Percentiles rank a stretch among this genome's conserved stretches.
These are phyloP conservation scores for Picea mariana DNA, from an alignment of 83 land plant species.

Conservation along the genomic window DNA sequence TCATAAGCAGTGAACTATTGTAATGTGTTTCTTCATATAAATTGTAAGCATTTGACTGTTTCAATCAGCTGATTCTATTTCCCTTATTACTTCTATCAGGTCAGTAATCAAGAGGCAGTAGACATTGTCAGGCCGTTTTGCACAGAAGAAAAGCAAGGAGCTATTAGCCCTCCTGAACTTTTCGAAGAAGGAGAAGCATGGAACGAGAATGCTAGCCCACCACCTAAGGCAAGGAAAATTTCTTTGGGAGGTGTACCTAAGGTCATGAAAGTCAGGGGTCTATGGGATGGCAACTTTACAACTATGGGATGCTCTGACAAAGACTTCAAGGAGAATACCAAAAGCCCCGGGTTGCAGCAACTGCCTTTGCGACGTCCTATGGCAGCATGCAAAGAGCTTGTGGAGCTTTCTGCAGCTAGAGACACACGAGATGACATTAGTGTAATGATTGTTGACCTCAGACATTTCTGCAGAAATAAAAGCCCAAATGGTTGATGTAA, in stretches of 20 bases:
- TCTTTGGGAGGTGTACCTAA: slow-evolving; percentile 8
- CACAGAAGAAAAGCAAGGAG: slow-evolving; percentile 20
- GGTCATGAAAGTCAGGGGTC: background rate
- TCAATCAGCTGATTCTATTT: background rate
- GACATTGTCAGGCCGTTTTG: slow-evolving; percentile 38
- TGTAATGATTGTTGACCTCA: slow-evolving; percentile 23
- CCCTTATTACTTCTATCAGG: slow-evolving; percentile 31
- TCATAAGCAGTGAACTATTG: too few species aligned
- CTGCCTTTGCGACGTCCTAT: slow-evolving; percentile 1
- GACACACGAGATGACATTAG: slow-evolving; percentile 16
- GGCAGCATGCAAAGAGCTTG: slow-evolving; percentile 19
- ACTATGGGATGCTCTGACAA: background rate
- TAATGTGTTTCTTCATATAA: too few species aligned
- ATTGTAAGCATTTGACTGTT: background rate
- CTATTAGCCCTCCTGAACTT: background rate
- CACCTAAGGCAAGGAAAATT: slow-evolving; percentile 30
- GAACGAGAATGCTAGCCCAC: slow-evolving; percentile 26
- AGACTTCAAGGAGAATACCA: background rate
- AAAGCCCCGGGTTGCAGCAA: background rate
- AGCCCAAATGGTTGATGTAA: background rate
- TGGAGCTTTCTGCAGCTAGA: slow-evolving; percentile 18
- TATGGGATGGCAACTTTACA: background rate
- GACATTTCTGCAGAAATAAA: background rate
- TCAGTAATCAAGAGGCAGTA: too few species aligned
- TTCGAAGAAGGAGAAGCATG: slow-evolving; percentile 11